Conservation (phyloP, 1,284 basidiomycete genomes). For the Ustilago nuda region DNA sequence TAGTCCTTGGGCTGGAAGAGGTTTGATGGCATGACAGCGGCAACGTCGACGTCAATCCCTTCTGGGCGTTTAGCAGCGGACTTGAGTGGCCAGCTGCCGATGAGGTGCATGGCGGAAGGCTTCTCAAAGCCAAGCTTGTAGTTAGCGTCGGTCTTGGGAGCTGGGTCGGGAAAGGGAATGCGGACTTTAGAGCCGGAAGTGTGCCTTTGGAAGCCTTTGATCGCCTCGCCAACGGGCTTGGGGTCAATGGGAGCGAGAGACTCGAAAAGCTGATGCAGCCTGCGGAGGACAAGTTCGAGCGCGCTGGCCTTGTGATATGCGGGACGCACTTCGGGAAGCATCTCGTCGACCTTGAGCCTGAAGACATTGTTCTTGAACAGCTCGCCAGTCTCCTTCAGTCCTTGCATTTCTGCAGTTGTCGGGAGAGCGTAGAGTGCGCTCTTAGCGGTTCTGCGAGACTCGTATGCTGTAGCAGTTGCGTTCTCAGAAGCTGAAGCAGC, state of each 20-base stretch:
- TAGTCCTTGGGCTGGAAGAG: conserved; percentile 97
- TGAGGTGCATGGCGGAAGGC: conserved; percentile 78
- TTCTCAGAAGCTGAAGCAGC: conserved; percentile 6
- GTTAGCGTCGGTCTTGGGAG: conserved; percentile 71
- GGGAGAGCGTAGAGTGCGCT: conserved; percentile 71
- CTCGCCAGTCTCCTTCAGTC: conserved; percentile 81
- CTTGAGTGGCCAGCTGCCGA: conserved; percentile 68
- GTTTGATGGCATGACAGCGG: conserved; percentile 71
- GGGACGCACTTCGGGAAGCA: conserved; percentile 61
- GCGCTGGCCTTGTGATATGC: conserved; percentile 50
- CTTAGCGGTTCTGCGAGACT: conserved; percentile 51
- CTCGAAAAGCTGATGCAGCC: conserved; percentile 57
- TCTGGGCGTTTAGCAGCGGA: conserved; percentile 57
- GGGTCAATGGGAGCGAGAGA: conserved; percentile 43
- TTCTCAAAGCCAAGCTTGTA: conserved; percentile 81
- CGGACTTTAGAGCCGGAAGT: conserved; percentile 66
- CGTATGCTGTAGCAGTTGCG: conserved; percentile 9
- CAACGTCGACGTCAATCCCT: conserved; percentile 63
- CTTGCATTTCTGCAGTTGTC: conserved; percentile 77
- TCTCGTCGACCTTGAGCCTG: conserved; percentile 78
- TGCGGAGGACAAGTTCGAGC: conserved; percentile 61
- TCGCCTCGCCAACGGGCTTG: conserved; percentile 43
- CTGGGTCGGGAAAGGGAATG: conserved; percentile 71
- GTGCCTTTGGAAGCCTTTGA: conserved; percentile 71
- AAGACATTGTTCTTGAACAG: conserved; percentile 85